A percentile compares a stretch with the other conserved stretches of the same genome.
phyloP scores from a whole-genome alignment of 495 filamentous ascomycete species.

The Rostrohypoxylon terebratum region DNA sequence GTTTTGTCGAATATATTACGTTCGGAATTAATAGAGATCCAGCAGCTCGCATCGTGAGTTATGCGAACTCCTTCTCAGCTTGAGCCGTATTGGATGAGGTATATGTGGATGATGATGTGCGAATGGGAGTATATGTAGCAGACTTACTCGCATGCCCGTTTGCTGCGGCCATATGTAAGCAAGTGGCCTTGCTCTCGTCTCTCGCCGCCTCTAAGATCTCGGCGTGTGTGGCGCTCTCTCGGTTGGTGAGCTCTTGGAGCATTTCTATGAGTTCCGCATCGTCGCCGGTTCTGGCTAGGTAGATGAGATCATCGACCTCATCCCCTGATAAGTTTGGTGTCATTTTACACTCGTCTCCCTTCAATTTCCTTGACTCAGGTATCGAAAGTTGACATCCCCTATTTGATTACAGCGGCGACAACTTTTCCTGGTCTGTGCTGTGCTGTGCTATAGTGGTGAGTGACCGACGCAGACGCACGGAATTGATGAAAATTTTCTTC shows the following conservation, averaged over 20 bases:
- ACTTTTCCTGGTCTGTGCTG: slow-evolving; percentile 14
- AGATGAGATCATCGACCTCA: slow-evolving; percentile 88
- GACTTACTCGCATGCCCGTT: slow-evolving; percentile 83
- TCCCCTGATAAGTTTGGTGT: slow-evolving; percentile 72
- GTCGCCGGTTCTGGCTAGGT: slow-evolving; percentile 81
- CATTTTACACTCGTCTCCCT: slow-evolving; percentile 50
- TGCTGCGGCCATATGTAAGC: slow-evolving; percentile 88
- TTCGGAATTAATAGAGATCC: background rate
- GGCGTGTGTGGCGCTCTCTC: slow-evolving; percentile 63
- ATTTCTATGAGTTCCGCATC: slow-evolving; percentile 72
- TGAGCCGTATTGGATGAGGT: background rate
- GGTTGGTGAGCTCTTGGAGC: slow-evolving; percentile 66
- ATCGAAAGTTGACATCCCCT: background rate
- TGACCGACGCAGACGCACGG: slow-evolving; percentile 7
- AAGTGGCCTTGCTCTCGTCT: slow-evolving; percentile 77
- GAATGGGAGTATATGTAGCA: background rate
- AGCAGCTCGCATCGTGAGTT: background rate
- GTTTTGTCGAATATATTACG: background rate
- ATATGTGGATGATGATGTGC: background rate
- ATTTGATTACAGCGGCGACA: background rate
- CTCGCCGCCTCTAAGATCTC: slow-evolving; percentile 72
- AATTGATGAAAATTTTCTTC: slow-evolving; percentile 19
- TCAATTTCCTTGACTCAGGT: background rate
- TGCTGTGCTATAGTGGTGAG: background rate
- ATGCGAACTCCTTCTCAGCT: background rate